Evolutionary conservation across 768 basidiomycete genomes (phyloP).

Genomic region (Calvatia gigantea): DNA sequence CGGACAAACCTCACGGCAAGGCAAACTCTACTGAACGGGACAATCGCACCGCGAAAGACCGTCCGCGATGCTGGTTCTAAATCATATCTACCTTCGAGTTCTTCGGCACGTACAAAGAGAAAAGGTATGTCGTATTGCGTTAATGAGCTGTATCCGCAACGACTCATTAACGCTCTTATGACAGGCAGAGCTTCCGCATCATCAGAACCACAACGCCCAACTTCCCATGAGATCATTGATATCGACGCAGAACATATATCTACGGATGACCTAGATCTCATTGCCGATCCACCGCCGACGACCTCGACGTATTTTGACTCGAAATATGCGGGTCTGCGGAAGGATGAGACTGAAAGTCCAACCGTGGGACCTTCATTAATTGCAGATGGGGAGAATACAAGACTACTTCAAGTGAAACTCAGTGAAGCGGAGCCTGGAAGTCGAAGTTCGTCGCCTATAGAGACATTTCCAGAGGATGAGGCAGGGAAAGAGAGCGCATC

Average conservation of each 20-base stretch:
- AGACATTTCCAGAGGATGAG: constrained; percentile 3
- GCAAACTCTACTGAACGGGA: neutral
- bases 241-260: constrained; percentile 10
- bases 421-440: neutral
- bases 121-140: constrained; percentile 1
- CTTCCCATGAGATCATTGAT: constrained; percentile 5
- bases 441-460: constrained; percentile 3
- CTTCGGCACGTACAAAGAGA: neutral
- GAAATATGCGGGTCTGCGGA: neutral
- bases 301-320: constrained; percentile 1
- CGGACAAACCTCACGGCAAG: constrained; percentile 2
- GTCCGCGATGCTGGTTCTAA: neutral
- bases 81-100: neutral
- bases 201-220: neutral
- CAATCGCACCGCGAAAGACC: neutral
- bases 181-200: neutral
- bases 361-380: neutral
- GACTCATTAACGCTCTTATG: neutral
- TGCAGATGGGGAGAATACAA: constrained; percentile 8
- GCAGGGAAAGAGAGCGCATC: neutral
- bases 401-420: neutral
- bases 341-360: neutral
- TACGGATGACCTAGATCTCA: constrained; percentile 9
- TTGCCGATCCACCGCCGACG: neutral
- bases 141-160: neutral